Evolutionary conservation across 164 flowering plant species (phyloP), one percentile per base, ranked within the genome.

Genomic region (Nelumbo lutea): DNA sequence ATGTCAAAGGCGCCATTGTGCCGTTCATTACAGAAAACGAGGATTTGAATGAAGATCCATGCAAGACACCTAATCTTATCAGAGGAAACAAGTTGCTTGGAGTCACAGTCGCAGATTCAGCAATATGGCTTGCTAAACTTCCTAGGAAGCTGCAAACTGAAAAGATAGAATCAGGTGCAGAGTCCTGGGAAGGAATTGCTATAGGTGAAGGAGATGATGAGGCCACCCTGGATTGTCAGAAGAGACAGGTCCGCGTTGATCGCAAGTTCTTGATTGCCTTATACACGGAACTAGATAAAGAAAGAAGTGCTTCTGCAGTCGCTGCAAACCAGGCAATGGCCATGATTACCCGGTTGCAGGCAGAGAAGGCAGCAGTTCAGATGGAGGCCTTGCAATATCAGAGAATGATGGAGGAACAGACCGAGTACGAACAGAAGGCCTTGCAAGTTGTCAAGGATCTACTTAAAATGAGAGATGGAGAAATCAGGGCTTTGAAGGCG

Each of bases 331-430:
- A 90, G 66, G 90, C 96, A n/a, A 89, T 89, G 96, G 93, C 96
- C 39, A 93, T 93, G 98, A 90, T 93, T 62, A 90, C 93, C 0
- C 67, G 88, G 70, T 67, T 93, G 68, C 98, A 93, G 69, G 91
- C 88, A 51, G 96, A 90, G 78, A 93, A 93, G 75, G 93, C 96
- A 2, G 84, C 93, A 9, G 82, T 90, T 3, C 90, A 88, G 42
- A 89, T 90, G 98, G 96, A 91, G 69, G 93, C 95, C 3, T 76
- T 89, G 68, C 98, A 93, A 73, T 91, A 91, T 78, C 90, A 87
- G 77, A 87, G 98, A 69, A 83, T 93, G 96, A 93, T 93, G 95
- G 97, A 93, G 65, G 98, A 91, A 75, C 97, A 91, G 64, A 86
- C 87, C 27, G 96, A 91, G 79, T 90, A 89, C 68, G 96, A 93